These are phyloP conservation scores for Dissophora globulifera DNA, from an alignment of 192 early-diverging fungal species.

Conservation along the genomic window DNA sequence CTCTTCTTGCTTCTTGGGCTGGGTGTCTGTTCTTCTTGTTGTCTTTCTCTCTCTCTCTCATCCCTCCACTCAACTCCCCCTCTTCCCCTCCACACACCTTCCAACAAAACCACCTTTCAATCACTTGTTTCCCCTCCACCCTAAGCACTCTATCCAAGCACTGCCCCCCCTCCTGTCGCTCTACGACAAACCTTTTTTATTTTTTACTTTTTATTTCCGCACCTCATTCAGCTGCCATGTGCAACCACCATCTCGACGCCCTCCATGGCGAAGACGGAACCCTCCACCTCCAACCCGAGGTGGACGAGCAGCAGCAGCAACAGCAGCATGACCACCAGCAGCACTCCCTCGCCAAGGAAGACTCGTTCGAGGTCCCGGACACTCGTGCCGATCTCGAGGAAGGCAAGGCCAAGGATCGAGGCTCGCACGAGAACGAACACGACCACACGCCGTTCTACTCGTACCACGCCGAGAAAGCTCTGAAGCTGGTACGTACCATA, in stretches of 20 bases:
- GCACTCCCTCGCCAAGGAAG: constrained; percentile 20
- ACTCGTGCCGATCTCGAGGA: constrained; percentile 41
- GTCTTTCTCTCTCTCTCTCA: constrained; percentile 13
- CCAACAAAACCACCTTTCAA: not conserved
- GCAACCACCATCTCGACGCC: constrained; percentile 44
- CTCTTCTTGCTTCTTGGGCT: constrained; percentile 19
- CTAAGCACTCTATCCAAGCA: constrained; percentile 5
- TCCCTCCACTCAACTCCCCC: not conserved
- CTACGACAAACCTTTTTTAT: not conserved
- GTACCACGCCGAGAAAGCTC: constrained; percentile 45
- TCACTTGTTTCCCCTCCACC: constrained; percentile 2
- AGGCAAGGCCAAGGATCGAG: constrained; percentile 24
- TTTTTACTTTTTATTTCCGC: not conserved
- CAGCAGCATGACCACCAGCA: constrained; percentile 15
- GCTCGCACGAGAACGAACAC: constrained; percentile 16
- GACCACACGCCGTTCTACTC: constrained; percentile 51
- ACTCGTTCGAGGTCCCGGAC: constrained; percentile 45
- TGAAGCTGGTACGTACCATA: constrained; percentile 52
- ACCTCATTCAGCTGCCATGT: constrained; percentile 25
- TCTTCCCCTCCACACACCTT: constrained; percentile 1
- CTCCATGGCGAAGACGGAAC: constrained; percentile 22
- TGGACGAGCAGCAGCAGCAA: constrained; percentile 3
- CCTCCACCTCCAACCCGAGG: constrained; percentile 1
- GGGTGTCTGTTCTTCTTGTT: constrained; percentile 8
- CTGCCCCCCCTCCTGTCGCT: not conserved